These are phyloP conservation scores for Penicillium sp. DNA, from an alignment of 2,329 filamentous ascomycete genomes.

Conservation along the genomic window DNA sequence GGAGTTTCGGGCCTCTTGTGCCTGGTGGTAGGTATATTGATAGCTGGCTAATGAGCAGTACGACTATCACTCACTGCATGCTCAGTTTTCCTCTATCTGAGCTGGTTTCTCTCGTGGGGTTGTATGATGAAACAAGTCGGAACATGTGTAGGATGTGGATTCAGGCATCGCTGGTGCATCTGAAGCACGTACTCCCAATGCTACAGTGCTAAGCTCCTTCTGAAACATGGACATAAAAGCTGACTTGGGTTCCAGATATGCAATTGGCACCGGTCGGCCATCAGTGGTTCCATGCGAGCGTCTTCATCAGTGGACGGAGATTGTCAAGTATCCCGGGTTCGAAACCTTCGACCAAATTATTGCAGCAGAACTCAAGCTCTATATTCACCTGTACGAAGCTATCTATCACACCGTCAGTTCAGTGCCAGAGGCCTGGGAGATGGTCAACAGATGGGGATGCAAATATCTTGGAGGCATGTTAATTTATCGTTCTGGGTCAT, in stretches of 20 bases:
- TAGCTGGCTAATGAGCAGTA: conserved; percentile 12
- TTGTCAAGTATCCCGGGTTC: conserved; percentile 6
- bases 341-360: conserved; percentile 5
- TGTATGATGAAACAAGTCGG: conserved; percentile 4
- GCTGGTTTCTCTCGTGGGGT: neutral
- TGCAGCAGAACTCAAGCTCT: conserved; percentile 9
- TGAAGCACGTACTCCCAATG: neutral
- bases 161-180: conserved; percentile 7
- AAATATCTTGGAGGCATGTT: neutral
- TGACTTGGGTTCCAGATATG: neutral
- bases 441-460: conserved; percentile 2
- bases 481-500: rapidly evolving
- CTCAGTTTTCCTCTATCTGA: conserved; percentile 6
- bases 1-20: conserved; percentile 8
- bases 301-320: conserved; percentile 3
- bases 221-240: neutral
- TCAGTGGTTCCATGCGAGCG: conserved; percentile 5
- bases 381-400: conserved; percentile 5
- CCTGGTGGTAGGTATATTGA: conserved; percentile 9
- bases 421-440: conserved; percentile 4
- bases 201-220: neutral
- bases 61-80: conserved; percentile 9
- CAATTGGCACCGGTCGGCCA: conserved; percentile 9
- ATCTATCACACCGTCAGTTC: conserved; percentile 1
- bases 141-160: conserved; percentile 12